phyloP scores from a whole-genome alignment of 2,329 filamentous ascomycete genomes.

The Exophiala calicioides region DNA sequence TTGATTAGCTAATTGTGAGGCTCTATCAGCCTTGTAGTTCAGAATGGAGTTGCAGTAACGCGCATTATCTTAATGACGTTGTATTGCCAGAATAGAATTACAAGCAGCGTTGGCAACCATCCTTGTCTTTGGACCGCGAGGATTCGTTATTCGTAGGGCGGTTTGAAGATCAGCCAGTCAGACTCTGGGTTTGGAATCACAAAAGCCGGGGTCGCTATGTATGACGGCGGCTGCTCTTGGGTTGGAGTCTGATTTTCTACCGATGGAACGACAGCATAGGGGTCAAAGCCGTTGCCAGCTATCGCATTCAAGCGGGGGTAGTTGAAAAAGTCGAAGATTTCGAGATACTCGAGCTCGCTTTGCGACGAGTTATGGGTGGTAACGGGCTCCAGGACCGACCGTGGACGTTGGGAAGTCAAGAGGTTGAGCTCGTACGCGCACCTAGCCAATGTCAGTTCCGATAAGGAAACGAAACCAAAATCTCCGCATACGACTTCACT shows the following conservation, averaged over 20 bases:
- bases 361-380: constrained; percentile 24
- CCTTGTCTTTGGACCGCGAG: no score
- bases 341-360: constrained; percentile 80
- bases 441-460: constrained; percentile 14
- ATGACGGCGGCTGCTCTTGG: constrained; percentile 12
- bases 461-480: not conserved
- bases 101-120: no score
- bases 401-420: constrained; percentile 77
- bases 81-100: no score
- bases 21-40: no score
- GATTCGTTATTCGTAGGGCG: constrained; percentile 26
- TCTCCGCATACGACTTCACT: constrained; percentile 60
- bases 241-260: constrained; percentile 22
- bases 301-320: constrained; percentile 64
- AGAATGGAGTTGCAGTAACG: no score
- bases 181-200: constrained; percentile 49
- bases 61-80: no score
- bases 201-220: constrained; percentile 41
- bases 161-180: constrained; percentile 42
- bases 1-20: no score
- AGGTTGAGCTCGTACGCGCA: constrained; percentile 70
- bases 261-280: no score
- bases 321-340: constrained; percentile 95
- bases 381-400: constrained; percentile 29
- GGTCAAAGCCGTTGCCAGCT: constrained; percentile 3